Base-by-base conservation (phyloP, 805 yeast genomes). In the Ogataea nonfermentans region DNA sequence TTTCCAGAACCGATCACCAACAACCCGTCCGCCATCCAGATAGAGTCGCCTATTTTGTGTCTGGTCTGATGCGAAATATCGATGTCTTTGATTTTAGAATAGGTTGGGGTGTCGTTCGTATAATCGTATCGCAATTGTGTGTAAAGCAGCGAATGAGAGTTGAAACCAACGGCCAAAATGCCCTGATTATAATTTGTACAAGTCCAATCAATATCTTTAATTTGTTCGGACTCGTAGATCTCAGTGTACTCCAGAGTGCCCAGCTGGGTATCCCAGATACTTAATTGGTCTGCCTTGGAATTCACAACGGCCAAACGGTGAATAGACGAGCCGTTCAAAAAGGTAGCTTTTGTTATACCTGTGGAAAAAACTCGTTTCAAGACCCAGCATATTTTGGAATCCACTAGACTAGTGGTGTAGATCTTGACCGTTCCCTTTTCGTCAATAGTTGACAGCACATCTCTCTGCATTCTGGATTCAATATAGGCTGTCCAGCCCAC, bases 201-300 rank as follows among this genome's bases (percentile, higher is more conserved):
- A 0, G 95, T 84, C 97, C 97, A 90, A 62, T 90, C 97, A 19
- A 90, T 67, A 57, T 89, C 96, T 16, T 70, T 61, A 6, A 89
- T 78, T 4, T 41, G 27, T 9, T 53, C 53, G 3, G 49, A 55
- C 1, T 61, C 56, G 44, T 68, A 74, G 2, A 46, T 40, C 48
- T 77, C 79, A 30, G 67, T 68, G 50, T 76, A 84, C 55, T 85
- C 95, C 37, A 86, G 61, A 1, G 84, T 78, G 4, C 81, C 76
- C 22, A 81, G 68, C 31, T 71, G 71, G 25, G 81, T 66, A 59
- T 89, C 95, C 95, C 96, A 91, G n/a, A 90, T 76, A 0, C 81
- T 67, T 29, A 91, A 59, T 27, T 65, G 63, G 28, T 62, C 62
- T 4, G 77, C 75, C 1, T 66, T 41, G 12, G 68, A 68, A 57